Evolutionary conservation across 768 basidiomycete genomes (phyloP), one percentile per base, ranked within the genome.

Genomic region (Macrolepiota albuminosa): DNA sequence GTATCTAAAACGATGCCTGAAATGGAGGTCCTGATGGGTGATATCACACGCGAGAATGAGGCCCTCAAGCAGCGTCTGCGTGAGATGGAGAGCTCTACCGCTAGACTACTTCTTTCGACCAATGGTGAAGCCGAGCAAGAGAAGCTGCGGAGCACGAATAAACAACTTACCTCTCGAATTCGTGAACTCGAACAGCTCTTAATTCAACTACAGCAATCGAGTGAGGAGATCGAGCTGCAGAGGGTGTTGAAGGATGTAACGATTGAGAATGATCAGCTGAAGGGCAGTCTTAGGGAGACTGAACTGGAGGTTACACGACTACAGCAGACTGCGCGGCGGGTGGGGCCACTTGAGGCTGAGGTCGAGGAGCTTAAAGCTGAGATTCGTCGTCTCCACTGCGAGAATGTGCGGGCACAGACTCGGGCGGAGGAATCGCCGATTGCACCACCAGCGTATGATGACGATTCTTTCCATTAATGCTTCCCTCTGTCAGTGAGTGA

Each of bases 31-130:
- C 59, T 78, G 37, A 68, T 79, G 61, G 63, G 65, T 21, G 75
- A 78, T 54, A 70, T 76, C 24, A 78, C 78, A 10, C 68, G 69
- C 54, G 76, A 79, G 67, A 79, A 79, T 54, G 75, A 79, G 55
- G 56, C 40, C 2, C 67, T 78, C 45, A 78, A 77, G 60, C 59
- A 58, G 4, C 67, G 73, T 36, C 61, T 75, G 26, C 69, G 78
- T 47, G 66, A 74, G 46, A 74, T 73, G 71, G 66, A 76, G 34
- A 63, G 66, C 37, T 72, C 74, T 2, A 75, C 76, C 66, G 71
- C 75, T 50, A 70, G 70, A 42, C 58, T 76, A 11, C 64, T 78
- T 2, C 60, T 78, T 14, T 70, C 75, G 18, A 69, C 39, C 7
- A 58, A 64, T 31, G 72, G 68, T 8, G 72, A 75, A 42, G 68